Percentiles rank a stretch among this genome's conserved stretches.
Conservation (phyloP, 768 basidiomycete genomes). For the Mycena leptocephala region DNA sequence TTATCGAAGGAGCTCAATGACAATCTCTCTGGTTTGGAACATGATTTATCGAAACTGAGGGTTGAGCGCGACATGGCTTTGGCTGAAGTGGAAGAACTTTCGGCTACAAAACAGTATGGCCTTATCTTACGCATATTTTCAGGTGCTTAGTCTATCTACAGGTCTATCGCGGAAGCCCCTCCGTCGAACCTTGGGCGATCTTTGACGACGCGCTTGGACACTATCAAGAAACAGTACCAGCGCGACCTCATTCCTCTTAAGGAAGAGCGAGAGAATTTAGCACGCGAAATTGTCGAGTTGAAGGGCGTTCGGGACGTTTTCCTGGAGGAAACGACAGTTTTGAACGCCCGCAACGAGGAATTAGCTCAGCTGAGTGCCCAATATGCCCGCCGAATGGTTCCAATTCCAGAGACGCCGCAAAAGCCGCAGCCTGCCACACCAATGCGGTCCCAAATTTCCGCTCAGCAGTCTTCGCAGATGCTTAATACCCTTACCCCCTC, state of each 20-base stretch:
- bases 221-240: constrained; percentile 89
- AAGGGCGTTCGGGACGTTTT: constrained; percentile 89
- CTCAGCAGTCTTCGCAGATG: constrained; percentile 46
- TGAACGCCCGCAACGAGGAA: constrained; percentile 95
- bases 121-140: constrained; percentile 8
- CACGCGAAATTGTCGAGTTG: constrained; percentile 89
- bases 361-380: constrained; percentile 90
- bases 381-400: constrained; percentile 86
- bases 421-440: constrained; percentile 45
- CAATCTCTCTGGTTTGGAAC: constrained; percentile 85
- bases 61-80: constrained; percentile 93
- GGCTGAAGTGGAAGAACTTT: constrained; percentile 94
- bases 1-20: constrained; percentile 85
- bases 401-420: constrained; percentile 53
- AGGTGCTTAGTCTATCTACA: constrained; percentile 39
- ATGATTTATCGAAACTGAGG: constrained; percentile 88
- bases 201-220: constrained; percentile 89
- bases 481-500: constrained; percentile 62
- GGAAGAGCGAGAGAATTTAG: constrained; percentile 84
- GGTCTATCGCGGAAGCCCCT: constrained; percentile 53
- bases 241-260: constrained; percentile 90
- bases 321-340: constrained; percentile 91
- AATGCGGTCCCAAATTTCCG: constrained; percentile 42
- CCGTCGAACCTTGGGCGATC: constrained; percentile 74
- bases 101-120: constrained; percentile 79